These are phyloP conservation scores for Apiotrichum gracile DNA, from an alignment of 1,284 basidiomycete species.

Conservation along the genomic window DNA sequence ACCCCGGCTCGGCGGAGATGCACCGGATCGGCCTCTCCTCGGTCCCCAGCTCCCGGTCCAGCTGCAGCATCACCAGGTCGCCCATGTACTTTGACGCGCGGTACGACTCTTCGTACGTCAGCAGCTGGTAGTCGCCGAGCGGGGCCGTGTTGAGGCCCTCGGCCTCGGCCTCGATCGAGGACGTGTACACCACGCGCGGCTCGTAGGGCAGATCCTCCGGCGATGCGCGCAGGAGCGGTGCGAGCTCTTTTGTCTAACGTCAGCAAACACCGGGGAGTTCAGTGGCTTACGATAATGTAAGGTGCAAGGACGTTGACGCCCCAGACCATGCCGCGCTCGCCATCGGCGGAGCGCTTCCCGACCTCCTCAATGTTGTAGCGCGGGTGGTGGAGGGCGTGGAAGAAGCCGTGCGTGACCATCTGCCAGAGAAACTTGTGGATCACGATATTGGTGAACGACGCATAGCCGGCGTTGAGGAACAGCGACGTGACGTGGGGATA, in stretches of 20 bases:
- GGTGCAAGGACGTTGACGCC: slow-evolving; percentile 80
- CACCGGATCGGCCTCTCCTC: slow-evolving; percentile 52
- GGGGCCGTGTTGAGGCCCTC: slow-evolving; percentile 52
- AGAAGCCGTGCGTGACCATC: slow-evolving; percentile 48
- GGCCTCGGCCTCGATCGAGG: slow-evolving; percentile 62
- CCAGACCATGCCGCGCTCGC: slow-evolving; percentile 75
- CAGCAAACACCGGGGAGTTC: neutral
- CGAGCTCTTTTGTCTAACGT: slow-evolving; percentile 38
- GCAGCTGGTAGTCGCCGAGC: slow-evolving; percentile 63
- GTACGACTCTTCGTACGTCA: slow-evolving; percentile 60
- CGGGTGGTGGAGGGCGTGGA: slow-evolving; percentile 56
- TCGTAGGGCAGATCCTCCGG: slow-evolving; percentile 43
- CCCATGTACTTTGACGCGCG: slow-evolving; percentile 72
- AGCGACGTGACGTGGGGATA: slow-evolving; percentile 63
- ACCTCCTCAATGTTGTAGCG: slow-evolving; percentile 57
- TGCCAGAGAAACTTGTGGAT: slow-evolving; percentile 55
- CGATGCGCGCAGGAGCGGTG: slow-evolving; percentile 35
- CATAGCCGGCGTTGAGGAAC: slow-evolving; percentile 75
- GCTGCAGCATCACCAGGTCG: slow-evolving; percentile 60
- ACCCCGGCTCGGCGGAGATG: slow-evolving; percentile 66
- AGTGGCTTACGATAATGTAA: slow-evolving; percentile 63
- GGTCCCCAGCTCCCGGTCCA: slow-evolving; percentile 52
- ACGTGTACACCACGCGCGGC: slow-evolving; percentile 72
- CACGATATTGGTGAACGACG: slow-evolving; percentile 54
- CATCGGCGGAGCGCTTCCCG: slow-evolving; percentile 58